Evolutionary conservation across 441 rosid genomes (phyloP).

Genomic region (Populus tomentosa): DNA sequence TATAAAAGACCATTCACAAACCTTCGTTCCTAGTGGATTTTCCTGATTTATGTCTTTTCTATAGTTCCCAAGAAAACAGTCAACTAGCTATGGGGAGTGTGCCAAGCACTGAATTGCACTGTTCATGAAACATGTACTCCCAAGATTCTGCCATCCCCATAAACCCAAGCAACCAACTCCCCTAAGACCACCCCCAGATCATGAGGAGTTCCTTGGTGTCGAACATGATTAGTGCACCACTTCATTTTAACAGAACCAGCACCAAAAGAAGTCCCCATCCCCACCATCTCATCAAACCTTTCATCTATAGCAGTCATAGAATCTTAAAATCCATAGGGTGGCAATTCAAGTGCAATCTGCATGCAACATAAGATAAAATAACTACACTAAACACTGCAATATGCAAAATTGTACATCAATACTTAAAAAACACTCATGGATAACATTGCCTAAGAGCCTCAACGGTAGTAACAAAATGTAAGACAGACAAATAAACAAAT

Average conservation of each 20-base stretch:
- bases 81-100: constrained; percentile 58
- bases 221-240: constrained; percentile 27
- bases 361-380: background rate
- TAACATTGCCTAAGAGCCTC: no score
- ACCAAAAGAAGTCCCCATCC: background rate
- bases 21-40: constrained; percentile 69
- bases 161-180: constrained; percentile 48
- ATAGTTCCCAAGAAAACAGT: constrained; percentile 57
- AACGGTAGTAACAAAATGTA: background rate
- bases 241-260: constrained; percentile 30
- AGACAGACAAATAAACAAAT: background rate
- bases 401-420: background rate
- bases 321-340: constrained; percentile 49
- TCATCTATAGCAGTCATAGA: constrained; percentile 26
- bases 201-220: constrained; percentile 8
- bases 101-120: constrained; percentile 44
- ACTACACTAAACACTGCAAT: background rate
- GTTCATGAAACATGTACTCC: constrained; percentile 49
- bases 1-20: constrained; percentile 15
- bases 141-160: constrained; percentile 61
- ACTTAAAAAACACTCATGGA: no score
- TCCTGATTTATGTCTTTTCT: constrained; percentile 48
- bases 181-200: constrained; percentile 18
- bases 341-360: constrained; percentile 55
- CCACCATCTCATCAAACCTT: constrained; percentile 29